These are phyloP conservation scores for Heterobasidion annosum DNA, from an alignment of 1,284 basidiomycete species.

Conservation along the genomic window DNA sequence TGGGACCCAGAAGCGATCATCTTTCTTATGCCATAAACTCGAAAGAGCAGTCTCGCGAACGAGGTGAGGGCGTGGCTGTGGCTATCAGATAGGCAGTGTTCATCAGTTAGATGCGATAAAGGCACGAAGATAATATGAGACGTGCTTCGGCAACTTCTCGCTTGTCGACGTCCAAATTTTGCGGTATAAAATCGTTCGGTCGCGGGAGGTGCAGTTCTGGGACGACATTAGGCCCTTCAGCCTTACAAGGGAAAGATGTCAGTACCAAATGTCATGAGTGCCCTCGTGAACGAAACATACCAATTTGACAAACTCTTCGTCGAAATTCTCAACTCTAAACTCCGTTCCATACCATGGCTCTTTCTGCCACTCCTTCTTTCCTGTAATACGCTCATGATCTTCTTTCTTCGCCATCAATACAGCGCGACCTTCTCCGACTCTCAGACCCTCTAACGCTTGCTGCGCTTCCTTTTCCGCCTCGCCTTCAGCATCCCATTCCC, in stretches of 20 bases:
- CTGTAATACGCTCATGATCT: conserved; percentile 48
- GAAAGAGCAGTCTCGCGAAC: conserved; percentile 66
- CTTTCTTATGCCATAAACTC: conserved; percentile 91
- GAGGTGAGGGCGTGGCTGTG: conserved; percentile 65
- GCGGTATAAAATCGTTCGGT: conserved; percentile 86
- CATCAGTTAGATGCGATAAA: conserved; percentile 3
- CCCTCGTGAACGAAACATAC: conserved; percentile 26
- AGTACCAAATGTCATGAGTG: neutral
- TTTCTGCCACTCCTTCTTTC: conserved; percentile 46
- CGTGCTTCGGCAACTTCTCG: conserved; percentile 51
- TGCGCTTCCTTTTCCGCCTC: conserved; percentile 58
- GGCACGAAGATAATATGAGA: neutral
- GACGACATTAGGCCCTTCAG: conserved; percentile 51
- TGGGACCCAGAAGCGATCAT: conserved; percentile 92
- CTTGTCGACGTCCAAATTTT: conserved; percentile 79
- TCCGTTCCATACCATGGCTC: conserved; percentile 86
- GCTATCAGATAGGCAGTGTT: conserved; percentile 30
- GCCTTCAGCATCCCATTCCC: conserved; percentile 67
- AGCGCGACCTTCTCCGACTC: conserved; percentile 58
- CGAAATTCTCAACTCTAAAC: conserved; percentile 65
- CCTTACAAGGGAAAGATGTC: conserved; percentile 29
- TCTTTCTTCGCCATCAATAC: conserved; percentile 71
- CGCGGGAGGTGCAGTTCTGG: conserved; percentile 72
- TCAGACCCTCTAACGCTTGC: conserved; percentile 55
- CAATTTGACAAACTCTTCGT: conserved; percentile 53